Conservation (phyloP, 1,139 yeast genomes). For the Meyerozyma athensensis region DNA sequence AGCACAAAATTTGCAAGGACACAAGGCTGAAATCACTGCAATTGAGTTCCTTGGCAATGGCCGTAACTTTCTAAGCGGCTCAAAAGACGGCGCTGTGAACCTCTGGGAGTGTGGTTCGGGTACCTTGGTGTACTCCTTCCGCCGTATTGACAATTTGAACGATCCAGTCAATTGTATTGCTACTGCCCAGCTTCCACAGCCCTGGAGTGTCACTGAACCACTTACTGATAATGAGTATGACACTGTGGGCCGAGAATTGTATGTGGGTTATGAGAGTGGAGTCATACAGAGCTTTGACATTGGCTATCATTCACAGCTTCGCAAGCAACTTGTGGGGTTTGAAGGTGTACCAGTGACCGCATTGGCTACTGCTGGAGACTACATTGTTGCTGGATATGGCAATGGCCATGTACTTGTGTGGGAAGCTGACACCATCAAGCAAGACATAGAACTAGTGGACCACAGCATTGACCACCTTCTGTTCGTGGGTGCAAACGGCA, state of each 20-base stretch:
- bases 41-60: constrained; percentile 55
- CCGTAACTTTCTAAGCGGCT: constrained; percentile 53
- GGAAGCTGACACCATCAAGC: constrained; percentile 7
- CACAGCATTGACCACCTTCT: constrained; percentile 11
- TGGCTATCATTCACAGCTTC: constrained; percentile 15
- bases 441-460: constrained; percentile 8
- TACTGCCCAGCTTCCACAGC: constrained; percentile 7
- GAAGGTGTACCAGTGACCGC: constrained; percentile 15
- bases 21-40: constrained; percentile 41
- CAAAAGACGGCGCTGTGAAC: constrained; percentile 48
- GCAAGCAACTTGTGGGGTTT: constrained; percentile 9
- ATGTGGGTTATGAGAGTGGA: constrained; percentile 47
- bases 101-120: constrained; percentile 72
- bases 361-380: constrained; percentile 8
- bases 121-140: constrained; percentile 32
- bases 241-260: constrained; percentile 26
- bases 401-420: constrained; percentile 18
- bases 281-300: constrained; percentile 24
- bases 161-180: constrained; percentile 28
- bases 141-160: constrained; percentile 24
- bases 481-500: constrained; percentile 5
- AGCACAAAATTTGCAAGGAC: constrained; percentile 43
- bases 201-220: constrained; percentile 6
- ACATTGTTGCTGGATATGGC: constrained; percentile 21
- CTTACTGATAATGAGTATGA: constrained; percentile 25